A percentile compares a stretch with the other conserved stretches of the same genome.
phyloP scores from a whole-genome alignment of 1,139 yeast genomes.

The Kodamaea ohmeri region DNA sequence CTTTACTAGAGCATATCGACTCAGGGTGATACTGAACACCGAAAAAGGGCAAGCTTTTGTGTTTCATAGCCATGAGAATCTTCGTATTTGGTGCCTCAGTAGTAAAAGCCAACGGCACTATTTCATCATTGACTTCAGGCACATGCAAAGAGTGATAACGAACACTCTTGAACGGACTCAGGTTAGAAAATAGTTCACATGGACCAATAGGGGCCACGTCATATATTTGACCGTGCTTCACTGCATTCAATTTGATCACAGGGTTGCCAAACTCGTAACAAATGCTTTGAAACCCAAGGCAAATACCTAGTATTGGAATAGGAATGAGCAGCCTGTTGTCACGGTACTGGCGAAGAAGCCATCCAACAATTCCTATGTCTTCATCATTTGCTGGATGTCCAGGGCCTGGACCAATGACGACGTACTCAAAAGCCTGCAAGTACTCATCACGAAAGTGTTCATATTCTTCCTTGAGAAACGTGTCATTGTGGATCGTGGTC shows the following conservation, averaged over 20 bases:
- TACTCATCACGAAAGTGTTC: conserved; percentile 36
- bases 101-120: conserved; percentile 60
- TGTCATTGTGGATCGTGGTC: conserved; percentile 72
- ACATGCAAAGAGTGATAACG: conserved; percentile 88
- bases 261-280: conserved; percentile 64
- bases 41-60: conserved; percentile 61
- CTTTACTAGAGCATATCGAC: conserved; percentile 77
- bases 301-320: conserved; percentile 83
- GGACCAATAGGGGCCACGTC: conserved; percentile 34
- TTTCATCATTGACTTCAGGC: conserved; percentile 22
- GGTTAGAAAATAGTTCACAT: conserved; percentile 35
- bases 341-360: conserved; percentile 38
- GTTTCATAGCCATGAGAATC: conserved; percentile 81
- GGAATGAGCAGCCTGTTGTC: conserved; percentile 13
- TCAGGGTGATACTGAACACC: conserved; percentile 99
- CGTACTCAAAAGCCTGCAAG: conserved; percentile 59
- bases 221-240: conserved; percentile 87
- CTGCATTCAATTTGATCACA: conserved; percentile 51
- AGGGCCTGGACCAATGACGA: conserved; percentile 96
- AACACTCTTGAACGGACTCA: conserved; percentile 58
- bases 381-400: conserved; percentile 68
- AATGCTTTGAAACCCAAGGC: conserved; percentile 88
- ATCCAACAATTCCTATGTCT: conserved; percentile 78
- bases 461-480: conserved; percentile 40
- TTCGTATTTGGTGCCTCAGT: conserved; percentile 24